Base-by-base conservation (phyloP, 805 yeast genomes). In the Candida methanosorbosa region DNA sequence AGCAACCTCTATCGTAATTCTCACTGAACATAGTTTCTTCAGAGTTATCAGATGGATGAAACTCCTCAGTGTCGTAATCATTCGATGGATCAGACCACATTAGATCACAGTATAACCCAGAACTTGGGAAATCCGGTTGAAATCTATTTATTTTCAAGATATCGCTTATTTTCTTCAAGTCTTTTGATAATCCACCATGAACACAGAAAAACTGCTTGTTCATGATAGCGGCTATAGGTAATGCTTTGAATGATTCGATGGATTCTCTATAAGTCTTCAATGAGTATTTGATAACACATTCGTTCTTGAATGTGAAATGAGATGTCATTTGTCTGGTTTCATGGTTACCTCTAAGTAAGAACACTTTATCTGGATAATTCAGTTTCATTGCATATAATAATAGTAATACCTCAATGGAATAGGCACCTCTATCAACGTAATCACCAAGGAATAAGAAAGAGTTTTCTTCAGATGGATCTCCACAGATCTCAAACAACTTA, bases 71-170 rank as follows among this genome's bases (percentile, higher is more conserved):
- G 52, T 88, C 95, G 54, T 84, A 90, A 29, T 81, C 80, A 45
- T 86, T 94, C n/a, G 81, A 64, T 1, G 98, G 98, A 57, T 90
- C 97, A 0, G 96, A 81, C 98, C 97, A 90, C 48, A 90, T 69
- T 42, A 90, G 61, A 59, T 90, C 98, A 59, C 97, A 90, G 86
- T 86, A 83, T 35, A 90, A 57, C 0, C 98, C 98, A 40, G 78
- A 72, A 2, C 95, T 82, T 6, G 98, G 97, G 35, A 54, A 52
- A 19, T 95, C 95, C 53, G 87, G 95, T 37, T 81, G 68, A 62
- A 88, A 90, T 44, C 98, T 70, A 58, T 88, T 76, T 27, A 90
- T 62, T 25, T 60, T 64, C 21, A 70, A 67, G 23, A 90, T 60
- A 52, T 87, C 96, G 30, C 75, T 76, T 27, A 85, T 64, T 2